These are phyloP conservation scores for Parafenestella ontariensis DNA, from an alignment of 2,329 filamentous ascomycete genomes.

Conservation along the genomic window DNA sequence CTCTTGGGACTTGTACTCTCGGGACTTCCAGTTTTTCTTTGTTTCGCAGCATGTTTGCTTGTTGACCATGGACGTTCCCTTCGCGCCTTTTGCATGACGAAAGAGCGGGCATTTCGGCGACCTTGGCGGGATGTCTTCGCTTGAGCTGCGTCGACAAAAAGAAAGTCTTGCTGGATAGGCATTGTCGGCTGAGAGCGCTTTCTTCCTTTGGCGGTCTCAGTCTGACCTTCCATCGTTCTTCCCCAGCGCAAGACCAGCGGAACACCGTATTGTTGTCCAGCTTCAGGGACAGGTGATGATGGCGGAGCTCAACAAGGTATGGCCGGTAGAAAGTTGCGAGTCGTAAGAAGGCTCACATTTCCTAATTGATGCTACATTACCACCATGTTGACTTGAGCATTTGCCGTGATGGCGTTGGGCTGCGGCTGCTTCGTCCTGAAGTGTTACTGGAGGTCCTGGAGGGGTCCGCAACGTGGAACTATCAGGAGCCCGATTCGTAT, in stretches of 20 bases:
- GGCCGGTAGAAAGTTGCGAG: conserved; percentile 23
- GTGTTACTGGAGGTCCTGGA: conserved; percentile 31
- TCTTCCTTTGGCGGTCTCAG: conserved; percentile 27
- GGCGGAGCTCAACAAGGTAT: conserved; percentile 33
- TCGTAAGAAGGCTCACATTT: conserved; percentile 32
- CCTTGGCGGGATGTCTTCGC: conserved; percentile 48
- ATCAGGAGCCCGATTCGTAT: conserved; percentile 44
- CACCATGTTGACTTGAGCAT: conserved; percentile 37
- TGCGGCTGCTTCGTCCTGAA: conserved; percentile 31
- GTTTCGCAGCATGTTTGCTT: conserved; percentile 47
- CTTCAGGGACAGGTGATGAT: conserved; percentile 25
- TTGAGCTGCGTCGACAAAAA: conserved; percentile 49
- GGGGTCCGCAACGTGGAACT: conserved; percentile 40
- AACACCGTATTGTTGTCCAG: conserved; percentile 23
- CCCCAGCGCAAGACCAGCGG: conserved; percentile 27
- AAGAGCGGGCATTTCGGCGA: conserved; percentile 49
- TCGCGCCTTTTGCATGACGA: conserved; percentile 50
- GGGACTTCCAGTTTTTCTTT: conserved; percentile 29
- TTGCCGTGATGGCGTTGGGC: conserved; percentile 27
- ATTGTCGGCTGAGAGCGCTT: conserved; percentile 28
- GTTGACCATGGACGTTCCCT: conserved; percentile 50
- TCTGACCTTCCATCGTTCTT: conserved; percentile 37
- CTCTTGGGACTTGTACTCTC: conserved; percentile 38
- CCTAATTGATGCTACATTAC: conserved; percentile 33
- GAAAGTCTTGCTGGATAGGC: conserved; percentile 44